A percentile compares a stretch with the other conserved stretches of the same genome.
Conservation (phyloP, 2,329 filamentous ascomycete genomes). For the Bipolaris zeicola region DNA sequence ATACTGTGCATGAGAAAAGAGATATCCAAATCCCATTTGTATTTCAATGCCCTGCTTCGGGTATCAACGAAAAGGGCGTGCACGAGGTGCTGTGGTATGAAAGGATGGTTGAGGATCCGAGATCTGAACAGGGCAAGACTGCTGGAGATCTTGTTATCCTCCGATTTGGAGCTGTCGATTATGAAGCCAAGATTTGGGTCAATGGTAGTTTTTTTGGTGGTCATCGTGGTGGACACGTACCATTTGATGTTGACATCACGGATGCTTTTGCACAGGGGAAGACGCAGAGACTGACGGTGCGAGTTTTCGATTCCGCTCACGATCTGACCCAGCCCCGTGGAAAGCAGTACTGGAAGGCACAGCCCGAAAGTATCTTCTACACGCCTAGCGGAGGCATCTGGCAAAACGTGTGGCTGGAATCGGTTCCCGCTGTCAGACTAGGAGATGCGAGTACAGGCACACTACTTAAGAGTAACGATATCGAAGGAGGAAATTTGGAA, state of each 20-base stretch:
- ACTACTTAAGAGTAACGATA: constrained; percentile 61
- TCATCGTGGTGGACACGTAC: constrained; percentile 65
- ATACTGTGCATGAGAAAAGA: constrained; percentile 52
- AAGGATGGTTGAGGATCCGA: constrained; percentile 57
- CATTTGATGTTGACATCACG: constrained; percentile 62
- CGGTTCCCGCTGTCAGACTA: constrained; percentile 59
- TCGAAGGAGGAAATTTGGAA: constrained; percentile 58
- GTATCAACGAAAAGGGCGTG: constrained; percentile 64
- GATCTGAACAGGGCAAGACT: constrained; percentile 51
- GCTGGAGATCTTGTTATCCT: constrained; percentile 54
- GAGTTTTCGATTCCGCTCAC: constrained; percentile 67
- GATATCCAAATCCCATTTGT: constrained; percentile 68
- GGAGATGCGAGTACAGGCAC: constrained; percentile 65
- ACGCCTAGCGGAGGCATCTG: constrained; percentile 64
- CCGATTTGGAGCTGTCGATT: constrained; percentile 67
- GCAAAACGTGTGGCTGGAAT: constrained; percentile 64
- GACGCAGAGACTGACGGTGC: constrained; percentile 55
- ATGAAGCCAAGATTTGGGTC: constrained; percentile 64
- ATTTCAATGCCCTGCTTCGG: constrained; percentile 68
- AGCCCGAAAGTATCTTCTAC: constrained; percentile 66
- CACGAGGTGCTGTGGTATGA: constrained; percentile 74
- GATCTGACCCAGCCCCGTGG: constrained; percentile 69
- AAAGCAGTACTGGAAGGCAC: constrained; percentile 69
- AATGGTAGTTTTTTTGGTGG: constrained; percentile 59
- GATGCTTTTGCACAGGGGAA: constrained; percentile 46